These are phyloP conservation scores for Rachicladosporium sp. DNA, from an alignment of 2,329 filamentous ascomycete species.

Conservation along the genomic window DNA sequence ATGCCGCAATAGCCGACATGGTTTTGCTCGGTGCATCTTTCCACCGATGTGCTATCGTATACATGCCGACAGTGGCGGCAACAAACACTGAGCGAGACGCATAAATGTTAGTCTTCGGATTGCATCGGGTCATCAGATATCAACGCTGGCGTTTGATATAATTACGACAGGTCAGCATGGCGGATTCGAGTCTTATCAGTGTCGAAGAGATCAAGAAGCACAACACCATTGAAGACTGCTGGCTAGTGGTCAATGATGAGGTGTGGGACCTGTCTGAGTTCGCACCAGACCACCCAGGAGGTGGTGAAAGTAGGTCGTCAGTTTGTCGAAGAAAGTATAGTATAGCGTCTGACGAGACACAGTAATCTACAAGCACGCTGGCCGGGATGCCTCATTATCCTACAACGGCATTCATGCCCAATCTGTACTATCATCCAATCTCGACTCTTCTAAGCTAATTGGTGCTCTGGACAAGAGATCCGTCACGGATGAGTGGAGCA, in stretches of 20 bases:
- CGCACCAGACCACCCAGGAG: conserved; percentile 48
- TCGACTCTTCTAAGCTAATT: conserved; percentile 31
- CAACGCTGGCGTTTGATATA: too few species aligned
- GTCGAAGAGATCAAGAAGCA: conserved; percentile 19
- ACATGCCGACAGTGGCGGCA: too few species aligned
- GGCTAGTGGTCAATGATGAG: conserved; percentile 55
- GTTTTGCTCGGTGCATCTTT: too few species aligned
- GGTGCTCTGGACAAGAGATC: conserved; percentile 20
- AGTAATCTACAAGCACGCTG: conserved; percentile 41
- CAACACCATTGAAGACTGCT: conserved; percentile 29
- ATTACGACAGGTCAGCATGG: background rate
- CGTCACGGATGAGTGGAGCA: conserved; percentile 17
- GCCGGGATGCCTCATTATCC: conserved; percentile 40
- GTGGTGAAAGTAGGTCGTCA: conserved; percentile 33
- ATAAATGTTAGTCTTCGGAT: too few species aligned
- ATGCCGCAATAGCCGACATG: too few species aligned
- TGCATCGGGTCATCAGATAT: too few species aligned
- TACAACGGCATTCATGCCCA: conserved; percentile 42
- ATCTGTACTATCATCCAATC: conserved; percentile 28
- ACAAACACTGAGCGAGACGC: too few species aligned
- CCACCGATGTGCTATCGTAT: too few species aligned
- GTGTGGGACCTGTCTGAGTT: conserved; percentile 61
- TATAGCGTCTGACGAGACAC: conserved; percentile 10
- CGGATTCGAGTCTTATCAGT: background rate
- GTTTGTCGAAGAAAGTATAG: background rate